Percentiles rank a stretch among this genome's conserved stretches.
Conservation (phyloP, 805 yeast species). For the Tetrapisispora iriomotensis region DNA sequence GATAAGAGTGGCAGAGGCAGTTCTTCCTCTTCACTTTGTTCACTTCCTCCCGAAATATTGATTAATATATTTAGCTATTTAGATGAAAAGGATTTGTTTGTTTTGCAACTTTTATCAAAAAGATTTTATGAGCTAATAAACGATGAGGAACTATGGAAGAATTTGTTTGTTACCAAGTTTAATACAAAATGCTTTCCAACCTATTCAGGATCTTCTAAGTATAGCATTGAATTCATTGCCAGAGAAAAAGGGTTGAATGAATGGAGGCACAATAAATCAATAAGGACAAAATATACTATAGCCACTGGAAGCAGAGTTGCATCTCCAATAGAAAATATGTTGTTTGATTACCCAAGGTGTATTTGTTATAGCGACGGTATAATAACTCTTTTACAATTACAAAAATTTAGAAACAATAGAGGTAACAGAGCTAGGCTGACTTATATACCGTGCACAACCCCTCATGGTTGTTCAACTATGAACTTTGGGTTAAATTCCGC, state of each 20-base stretch:
- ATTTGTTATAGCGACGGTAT: conserved; percentile 30
- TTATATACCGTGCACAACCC: conserved; percentile 31
- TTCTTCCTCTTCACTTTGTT: not conserved
- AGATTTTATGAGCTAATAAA: conserved; percentile 24
- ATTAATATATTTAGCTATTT: conserved; percentile 30
- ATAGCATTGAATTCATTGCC: conserved; percentile 28
- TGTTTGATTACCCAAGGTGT: conserved; percentile 29
- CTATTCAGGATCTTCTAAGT: conserved; percentile 27
- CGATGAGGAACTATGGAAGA: conserved; percentile 37
- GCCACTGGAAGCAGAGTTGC: conserved; percentile 6
- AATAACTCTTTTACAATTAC: conserved; percentile 26
- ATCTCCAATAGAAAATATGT: conserved; percentile 20
- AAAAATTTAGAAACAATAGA: conserved; percentile 12
- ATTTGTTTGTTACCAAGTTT: conserved; percentile 26
- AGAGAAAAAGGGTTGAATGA: conserved; percentile 22
- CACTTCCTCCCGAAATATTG: conserved; percentile 31
- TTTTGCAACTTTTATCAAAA: conserved; percentile 26
- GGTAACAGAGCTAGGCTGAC: conserved; percentile 23
- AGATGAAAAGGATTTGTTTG: conserved; percentile 29
- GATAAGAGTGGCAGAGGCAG: not conserved
- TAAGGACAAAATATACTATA: conserved; percentile 26
- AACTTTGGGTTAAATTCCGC: conserved; percentile 28
- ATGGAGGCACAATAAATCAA: conserved; percentile 30
- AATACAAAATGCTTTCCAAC: conserved; percentile 31
- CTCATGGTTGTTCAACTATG: conserved; percentile 31